Conservation (phyloP, 177 flowering plant genomes). For the Vitis hybrid region DNA sequence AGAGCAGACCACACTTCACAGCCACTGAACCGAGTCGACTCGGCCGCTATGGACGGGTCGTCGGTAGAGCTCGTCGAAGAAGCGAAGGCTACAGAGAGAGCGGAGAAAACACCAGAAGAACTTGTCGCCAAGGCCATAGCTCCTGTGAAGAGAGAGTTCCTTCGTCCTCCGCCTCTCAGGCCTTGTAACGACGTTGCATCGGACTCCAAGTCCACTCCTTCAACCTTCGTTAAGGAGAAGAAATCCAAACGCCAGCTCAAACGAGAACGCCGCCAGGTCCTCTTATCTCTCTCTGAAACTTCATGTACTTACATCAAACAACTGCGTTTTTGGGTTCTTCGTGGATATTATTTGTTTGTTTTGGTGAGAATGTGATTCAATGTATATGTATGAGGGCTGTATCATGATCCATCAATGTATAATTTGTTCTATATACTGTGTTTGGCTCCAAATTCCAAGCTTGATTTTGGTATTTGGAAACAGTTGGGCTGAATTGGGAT, state of each 20-base stretch:
- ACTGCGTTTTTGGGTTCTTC: neutral
- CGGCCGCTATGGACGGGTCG: neutral
- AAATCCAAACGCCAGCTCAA: constrained; percentile 87
- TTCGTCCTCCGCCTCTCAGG: constrained; percentile 67
- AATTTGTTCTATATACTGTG: too few relatives aligned
- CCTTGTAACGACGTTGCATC: constrained; percentile 22
- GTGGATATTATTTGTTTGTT: too few relatives aligned
- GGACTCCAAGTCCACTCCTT: constrained; percentile 19
- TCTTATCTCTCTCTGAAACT: constrained; percentile 10
- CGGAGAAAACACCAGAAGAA: constrained; percentile 45
- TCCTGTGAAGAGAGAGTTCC: constrained; percentile 73
- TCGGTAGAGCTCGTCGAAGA: constrained; percentile 8
- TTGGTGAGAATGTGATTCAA: neutral
- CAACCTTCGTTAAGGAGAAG: constrained; percentile 56
- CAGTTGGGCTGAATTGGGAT: too few relatives aligned
- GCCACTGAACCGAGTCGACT: neutral
- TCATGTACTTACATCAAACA: neutral
- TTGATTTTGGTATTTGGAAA: too few relatives aligned
- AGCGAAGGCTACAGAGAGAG: too few relatives aligned
- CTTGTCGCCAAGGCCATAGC: constrained; percentile 79
- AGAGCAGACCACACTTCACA: neutral
- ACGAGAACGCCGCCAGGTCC: constrained; percentile 70
- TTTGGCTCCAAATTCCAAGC: too few relatives aligned
- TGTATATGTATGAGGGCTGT: too few relatives aligned
- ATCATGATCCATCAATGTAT: too few relatives aligned